These are phyloP conservation scores for Westerdykella aurantiaca DNA, from an alignment of 2,329 filamentous ascomycete species.

Conservation along the genomic window DNA sequence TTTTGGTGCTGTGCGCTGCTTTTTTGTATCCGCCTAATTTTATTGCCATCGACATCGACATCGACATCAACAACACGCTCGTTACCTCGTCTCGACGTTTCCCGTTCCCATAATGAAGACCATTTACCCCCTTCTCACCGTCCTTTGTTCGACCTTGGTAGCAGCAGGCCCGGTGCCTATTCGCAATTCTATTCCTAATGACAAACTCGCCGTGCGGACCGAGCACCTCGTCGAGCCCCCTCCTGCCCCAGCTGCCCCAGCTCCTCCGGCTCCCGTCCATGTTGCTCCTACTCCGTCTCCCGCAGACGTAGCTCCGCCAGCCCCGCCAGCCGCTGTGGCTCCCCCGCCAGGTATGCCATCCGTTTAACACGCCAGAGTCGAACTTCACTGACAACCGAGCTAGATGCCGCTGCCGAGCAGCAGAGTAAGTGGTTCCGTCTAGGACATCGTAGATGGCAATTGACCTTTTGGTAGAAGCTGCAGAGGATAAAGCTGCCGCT, in stretches of 20 bases:
- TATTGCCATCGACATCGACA: conserved; percentile 24
- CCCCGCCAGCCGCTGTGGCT: conserved; percentile 8
- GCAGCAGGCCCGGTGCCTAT: conserved; percentile 18
- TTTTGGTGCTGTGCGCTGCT: conserved; percentile 19
- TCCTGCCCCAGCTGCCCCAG: background rate
- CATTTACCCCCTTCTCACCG: conserved; percentile 18
- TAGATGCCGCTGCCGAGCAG: conserved; percentile 3
- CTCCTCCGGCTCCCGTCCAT: background rate
- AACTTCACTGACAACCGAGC: background rate
- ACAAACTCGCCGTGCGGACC: conserved; percentile 9
- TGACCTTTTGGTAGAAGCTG: background rate
- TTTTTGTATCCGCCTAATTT: conserved; percentile 11
- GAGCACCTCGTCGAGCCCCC: conserved; percentile 1
- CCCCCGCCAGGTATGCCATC: conserved; percentile 1
- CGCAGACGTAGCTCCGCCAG: background rate
- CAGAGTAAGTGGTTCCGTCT: background rate
- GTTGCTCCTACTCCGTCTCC: background rate
- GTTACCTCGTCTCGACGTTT: background rate
- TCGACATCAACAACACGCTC: conserved; percentile 5
- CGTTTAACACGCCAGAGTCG: background rate
- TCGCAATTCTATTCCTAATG: conserved; percentile 2
- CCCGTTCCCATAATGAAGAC: conserved; percentile 19
- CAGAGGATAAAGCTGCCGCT: conserved; percentile 1
- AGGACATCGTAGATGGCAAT: background rate
- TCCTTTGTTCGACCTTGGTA: conserved; percentile 16